These are phyloP conservation scores for Nothophoma quercina DNA, from an alignment of 2,329 filamentous ascomycete species.

Conservation along the genomic window DNA sequence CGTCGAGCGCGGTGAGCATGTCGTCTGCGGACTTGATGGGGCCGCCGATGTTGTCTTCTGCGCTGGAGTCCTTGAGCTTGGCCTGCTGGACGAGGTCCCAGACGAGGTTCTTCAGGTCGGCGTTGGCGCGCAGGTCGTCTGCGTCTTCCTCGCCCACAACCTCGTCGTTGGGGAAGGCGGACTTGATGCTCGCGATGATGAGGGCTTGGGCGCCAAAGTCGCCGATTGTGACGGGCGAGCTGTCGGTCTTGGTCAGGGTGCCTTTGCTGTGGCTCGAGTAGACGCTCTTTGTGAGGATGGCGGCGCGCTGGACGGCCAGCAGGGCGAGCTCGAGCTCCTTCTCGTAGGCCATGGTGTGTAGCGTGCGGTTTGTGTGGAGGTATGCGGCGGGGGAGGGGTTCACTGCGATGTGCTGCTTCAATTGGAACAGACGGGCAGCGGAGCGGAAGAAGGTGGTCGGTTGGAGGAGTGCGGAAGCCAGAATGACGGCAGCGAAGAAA, in stretches of 20 bases:
- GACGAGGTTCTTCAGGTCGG: conserved; percentile 74
- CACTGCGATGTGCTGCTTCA: conserved; percentile 42
- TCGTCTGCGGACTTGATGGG: conserved; percentile 70
- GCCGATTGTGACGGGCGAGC: conserved; percentile 95
- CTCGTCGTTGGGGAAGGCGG: conserved; percentile 88
- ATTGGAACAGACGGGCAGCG: conserved; percentile 37
- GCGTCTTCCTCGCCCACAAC: conserved; percentile 97
- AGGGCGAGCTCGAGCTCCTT: conserved; percentile 84
- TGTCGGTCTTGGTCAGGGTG: conserved; percentile 92
- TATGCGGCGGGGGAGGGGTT: conserved; percentile 25
- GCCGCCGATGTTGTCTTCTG: conserved; percentile 74
- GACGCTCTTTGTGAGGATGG: conserved; percentile 77
- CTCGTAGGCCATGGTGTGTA: conserved; percentile 63
- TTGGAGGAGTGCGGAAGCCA: conserved; percentile 42
- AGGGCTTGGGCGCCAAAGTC: conserved; percentile 98
- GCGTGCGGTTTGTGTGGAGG: conserved; percentile 20
- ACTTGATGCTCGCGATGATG: conserved; percentile 87
- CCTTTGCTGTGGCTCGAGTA: conserved; percentile 92
- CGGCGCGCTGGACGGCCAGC: conserved; percentile 85
- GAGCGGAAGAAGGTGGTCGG: conserved; percentile 40
- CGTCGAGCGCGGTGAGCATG: conserved; percentile 67
- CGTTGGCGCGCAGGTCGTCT: conserved; percentile 75
- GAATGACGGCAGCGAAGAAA: conserved; percentile 41
- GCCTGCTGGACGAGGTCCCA: conserved; percentile 83
- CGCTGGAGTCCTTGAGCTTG: conserved; percentile 70